Percentiles rank a stretch among this genome's conserved stretches.
These are phyloP conservation scores for Paramecium biaurelia DNA, from an alignment of 73 alveolate species.

Conservation along the genomic window DNA sequence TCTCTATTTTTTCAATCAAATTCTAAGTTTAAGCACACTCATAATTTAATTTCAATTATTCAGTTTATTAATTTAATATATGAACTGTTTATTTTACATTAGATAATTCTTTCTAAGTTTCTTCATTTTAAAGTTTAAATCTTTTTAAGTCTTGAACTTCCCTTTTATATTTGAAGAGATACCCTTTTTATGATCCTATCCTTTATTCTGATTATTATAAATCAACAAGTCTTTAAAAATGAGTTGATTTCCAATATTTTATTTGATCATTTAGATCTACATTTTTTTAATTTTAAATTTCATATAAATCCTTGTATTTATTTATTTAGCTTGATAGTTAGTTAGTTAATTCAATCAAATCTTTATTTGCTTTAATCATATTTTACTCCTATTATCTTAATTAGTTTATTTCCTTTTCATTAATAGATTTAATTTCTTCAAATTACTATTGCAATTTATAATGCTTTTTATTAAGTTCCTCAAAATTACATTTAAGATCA, in stretches of 20 bases:
- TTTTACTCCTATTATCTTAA: neutral
- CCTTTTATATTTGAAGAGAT: neutral
- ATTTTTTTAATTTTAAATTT: neutral
- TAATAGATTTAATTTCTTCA: neutral
- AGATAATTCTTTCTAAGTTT: neutral
- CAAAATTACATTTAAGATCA: neutral
- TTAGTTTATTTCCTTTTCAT: neutral
- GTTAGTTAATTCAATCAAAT: neutral
- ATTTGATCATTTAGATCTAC: neutral
- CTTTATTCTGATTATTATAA: neutral
- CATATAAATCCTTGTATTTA: neutral
- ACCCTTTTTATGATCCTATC: conserved; percentile 11
- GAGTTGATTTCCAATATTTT: conserved; percentile 24
- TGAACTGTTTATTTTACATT: neutral
- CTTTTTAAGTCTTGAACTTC: neutral
- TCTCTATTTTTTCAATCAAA: neutral
- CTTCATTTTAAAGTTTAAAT: neutral
- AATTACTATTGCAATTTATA: neutral
- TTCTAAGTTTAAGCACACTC: neutral
- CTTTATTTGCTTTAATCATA: neutral
- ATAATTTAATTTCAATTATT: neutral
- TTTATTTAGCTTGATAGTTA: neutral
- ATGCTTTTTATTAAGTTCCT: neutral
- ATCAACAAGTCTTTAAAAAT: neutral
- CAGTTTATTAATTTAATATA: neutral